Evolutionary conservation across 225 moss, liverwort and hornwort genomes (phyloP), one percentile per base, ranked within the genome.

Genomic region (Polytrichum formosum): DNA sequence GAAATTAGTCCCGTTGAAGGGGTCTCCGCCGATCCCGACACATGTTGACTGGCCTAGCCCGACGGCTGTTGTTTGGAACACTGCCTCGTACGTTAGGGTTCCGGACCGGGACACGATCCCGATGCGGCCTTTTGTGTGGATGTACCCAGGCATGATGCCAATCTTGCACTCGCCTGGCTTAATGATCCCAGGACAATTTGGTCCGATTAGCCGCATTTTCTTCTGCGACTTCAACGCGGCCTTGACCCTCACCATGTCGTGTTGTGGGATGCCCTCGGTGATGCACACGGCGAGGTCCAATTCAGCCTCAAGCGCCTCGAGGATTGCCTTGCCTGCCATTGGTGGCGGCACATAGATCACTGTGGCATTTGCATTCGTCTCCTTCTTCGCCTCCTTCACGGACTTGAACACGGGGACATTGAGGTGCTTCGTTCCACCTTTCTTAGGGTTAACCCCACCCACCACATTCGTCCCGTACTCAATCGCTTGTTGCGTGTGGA

Each of bases 121-220:
- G 28, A 89, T 60, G 29, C 85, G 85, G 28, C 88, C 88, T 29
- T 83, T 83, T 65, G 83, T 85, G 65, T 89, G 88, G 66, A 89
- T 89, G 55, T 89, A 89, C 19, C 88, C 83, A 2, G 85, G 85
- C 88, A 89, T 89, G 29, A 89, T 89, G 61, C 88, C 88, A 46
- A 89, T 83, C 64, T 89, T 89, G 76, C 88, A 89, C 74, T 89
- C 85, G 58, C 88, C 88, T 37, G 85, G 88, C 70, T 89, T 89
- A 33, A 89, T 85, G 37, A 88, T 85, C 5, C 88, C 88, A 26
- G 88, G 85, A 67, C 88, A 88, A 66, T 88, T 88, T 6, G 88
- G 88, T 59, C 88, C 85, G 58, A 89, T 89, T 18, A 89, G 65
- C 13, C 88, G 73, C 18, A 85, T 78, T 65, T 77, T 83, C n/a